These are phyloP conservation scores for Vanrija sp. DNA, from an alignment of 1,284 basidiomycete species.

Conservation along the genomic window DNA sequence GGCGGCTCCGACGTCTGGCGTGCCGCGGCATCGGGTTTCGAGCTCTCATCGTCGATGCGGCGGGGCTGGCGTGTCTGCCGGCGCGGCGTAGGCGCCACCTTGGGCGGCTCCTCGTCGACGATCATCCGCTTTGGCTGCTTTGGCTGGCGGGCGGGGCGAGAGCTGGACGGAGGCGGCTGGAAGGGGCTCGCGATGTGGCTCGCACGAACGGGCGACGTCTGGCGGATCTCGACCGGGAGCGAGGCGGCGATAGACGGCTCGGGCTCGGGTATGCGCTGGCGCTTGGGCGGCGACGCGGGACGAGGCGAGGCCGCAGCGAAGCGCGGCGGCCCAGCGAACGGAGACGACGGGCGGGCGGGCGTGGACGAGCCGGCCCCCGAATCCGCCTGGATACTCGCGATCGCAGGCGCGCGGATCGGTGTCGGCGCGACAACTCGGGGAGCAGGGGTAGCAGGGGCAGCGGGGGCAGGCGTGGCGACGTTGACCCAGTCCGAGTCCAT, in stretches of 20 bases:
- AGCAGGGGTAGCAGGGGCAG: neutral
- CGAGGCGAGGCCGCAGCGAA: constrained; percentile 26
- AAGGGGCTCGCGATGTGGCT: constrained; percentile 25
- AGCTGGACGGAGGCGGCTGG: constrained; percentile 16
- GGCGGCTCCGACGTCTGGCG: constrained; percentile 9
- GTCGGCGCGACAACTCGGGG: constrained; percentile 8
- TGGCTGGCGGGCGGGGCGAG: constrained; percentile 9
- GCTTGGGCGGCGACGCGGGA: neutral
- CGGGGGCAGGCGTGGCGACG: constrained; percentile 5
- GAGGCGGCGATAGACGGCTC: neutral
- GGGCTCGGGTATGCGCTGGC: neutral
- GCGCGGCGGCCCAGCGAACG: constrained; percentile 42
- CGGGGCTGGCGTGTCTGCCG: neutral
- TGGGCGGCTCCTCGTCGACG: constrained; percentile 30
- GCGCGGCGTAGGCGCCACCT: constrained; percentile 6
- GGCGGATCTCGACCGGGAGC: too few species aligned
- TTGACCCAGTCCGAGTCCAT: constrained; percentile 16
- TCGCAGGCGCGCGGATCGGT: constrained; percentile 14
- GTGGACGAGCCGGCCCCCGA: constrained; percentile 2
- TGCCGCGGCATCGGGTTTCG: neutral
- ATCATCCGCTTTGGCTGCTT: constrained; percentile 23
- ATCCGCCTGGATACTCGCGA: constrained; percentile 8
- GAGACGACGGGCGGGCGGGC: constrained; percentile 19
- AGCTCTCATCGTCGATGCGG: neutral
- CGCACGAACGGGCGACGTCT: neutral